Base-by-base conservation (phyloP, 2,329 filamentous ascomycete genomes). In the Colletotrichum nymphaeae region DNA sequence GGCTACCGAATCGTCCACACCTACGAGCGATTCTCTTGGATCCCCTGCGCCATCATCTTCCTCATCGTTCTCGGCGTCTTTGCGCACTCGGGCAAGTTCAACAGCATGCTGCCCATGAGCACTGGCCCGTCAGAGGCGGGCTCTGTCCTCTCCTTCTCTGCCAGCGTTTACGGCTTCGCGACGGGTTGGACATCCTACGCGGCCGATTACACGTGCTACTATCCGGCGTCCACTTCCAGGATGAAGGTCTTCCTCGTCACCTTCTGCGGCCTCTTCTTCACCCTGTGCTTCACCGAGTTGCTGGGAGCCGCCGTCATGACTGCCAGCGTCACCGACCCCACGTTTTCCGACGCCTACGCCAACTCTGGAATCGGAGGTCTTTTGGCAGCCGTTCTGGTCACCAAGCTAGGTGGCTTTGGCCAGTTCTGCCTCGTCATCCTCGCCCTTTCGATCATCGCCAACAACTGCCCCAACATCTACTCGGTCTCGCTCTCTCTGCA, bases 141-240 rank as follows among this genome's bases (percentile, higher is more conserved):
- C 70, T 79, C 85, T 68, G 82, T 92, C 53, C 85, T 97, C 58
- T 91, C 90, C 69, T 93, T 93, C 78, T 88, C 91, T 57, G 87
- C 91, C 14, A 88, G 92, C 22, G 85, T 95, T 42, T 92, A 90
- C 80, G 90, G 92, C 52, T 92, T 93, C 79, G 88, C 91, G 22
- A 92, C 93, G 2, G 89, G 94, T 69, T 97, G 94, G 93, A 91
- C 92, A 1, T 89, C 89, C 7, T 93, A 92, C 73, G 93, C 93
- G 0, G 92, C 93, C 9, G 94, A 96, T 79, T 96, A 95, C 81
- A 94, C 93, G 26, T 93, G 94, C 63, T 95, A 95, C 82, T 93
- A 95, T 77, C 93, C 93, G 0, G 84, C 86, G 3, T 86, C 83
- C 28, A 90, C 90, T 53, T 88, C 88, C 35, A 87, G 90, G 26